A percentile compares a stretch with the other conserved stretches of the same genome.
Conservation (phyloP, 2,329 filamentous ascomycete genomes). For the Ceratocystis albifundus region DNA sequence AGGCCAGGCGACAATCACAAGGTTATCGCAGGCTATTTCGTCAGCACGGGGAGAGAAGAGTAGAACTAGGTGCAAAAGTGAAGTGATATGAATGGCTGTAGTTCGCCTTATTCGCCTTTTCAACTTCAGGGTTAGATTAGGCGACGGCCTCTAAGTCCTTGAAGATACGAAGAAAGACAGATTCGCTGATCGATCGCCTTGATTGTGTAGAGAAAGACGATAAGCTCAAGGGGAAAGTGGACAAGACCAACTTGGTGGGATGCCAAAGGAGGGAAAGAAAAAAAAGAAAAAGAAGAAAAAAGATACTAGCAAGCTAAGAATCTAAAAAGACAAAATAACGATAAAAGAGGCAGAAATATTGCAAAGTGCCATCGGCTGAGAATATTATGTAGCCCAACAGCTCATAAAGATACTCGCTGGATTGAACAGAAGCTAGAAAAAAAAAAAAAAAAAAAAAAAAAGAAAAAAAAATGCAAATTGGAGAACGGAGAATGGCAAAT, state of each 20-base stretch:
- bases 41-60: neutral
- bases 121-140: neutral
- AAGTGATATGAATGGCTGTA: neutral
- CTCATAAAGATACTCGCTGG: too few relatives aligned
- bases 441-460: too few relatives aligned
- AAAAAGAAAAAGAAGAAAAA: too few relatives aligned
- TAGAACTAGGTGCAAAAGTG: neutral
- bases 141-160: neutral
- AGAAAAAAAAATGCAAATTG: too few relatives aligned
- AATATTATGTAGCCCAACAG: too few relatives aligned
- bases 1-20: neutral
- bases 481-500: too few relatives aligned
- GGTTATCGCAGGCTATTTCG: neutral
- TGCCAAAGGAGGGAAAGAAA: too few relatives aligned
- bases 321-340: too few relatives aligned
- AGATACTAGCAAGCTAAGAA: too few relatives aligned
- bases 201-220: neutral
- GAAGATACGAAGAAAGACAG: neutral
- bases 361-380: too few relatives aligned
- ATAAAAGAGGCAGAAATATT: too few relatives aligned
- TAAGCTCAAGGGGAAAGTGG: neutral
- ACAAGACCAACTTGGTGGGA: neutral
- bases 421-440: too few relatives aligned
- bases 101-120: neutral
- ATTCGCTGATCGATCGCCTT: neutral